A percentile compares a stretch with the other conserved stretches of the same genome.
Conservation (phyloP, 179 eudicot genomes). For the Amaranthus tricolor region DNA sequence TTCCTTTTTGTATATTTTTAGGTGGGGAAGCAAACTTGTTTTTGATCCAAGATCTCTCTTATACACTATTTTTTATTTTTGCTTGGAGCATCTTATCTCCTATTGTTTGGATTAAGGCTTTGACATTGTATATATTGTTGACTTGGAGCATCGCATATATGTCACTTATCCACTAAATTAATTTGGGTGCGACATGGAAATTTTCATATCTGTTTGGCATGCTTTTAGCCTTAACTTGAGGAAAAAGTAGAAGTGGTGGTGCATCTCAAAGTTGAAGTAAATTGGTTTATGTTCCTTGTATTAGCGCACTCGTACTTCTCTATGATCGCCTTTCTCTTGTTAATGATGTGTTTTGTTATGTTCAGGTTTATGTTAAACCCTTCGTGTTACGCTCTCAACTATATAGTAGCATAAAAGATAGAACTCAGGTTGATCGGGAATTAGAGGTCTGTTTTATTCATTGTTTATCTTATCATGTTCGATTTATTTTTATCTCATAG, state of each 20-base stretch:
- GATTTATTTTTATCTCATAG: neutral
- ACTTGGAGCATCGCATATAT: no score
- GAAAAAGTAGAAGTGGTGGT: neutral
- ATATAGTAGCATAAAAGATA: constrained; percentile 83
- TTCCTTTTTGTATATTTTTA: neutral
- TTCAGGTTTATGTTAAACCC: constrained; percentile 72
- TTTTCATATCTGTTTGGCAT: neutral
- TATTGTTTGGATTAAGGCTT: neutral
- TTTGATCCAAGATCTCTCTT: neutral
- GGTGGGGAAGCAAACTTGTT: neutral
- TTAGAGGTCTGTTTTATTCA: constrained; percentile 66
- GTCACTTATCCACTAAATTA: no score
- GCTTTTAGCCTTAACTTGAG: neutral
- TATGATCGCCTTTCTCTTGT: neutral
- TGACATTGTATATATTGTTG: no score
- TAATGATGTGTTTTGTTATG: constrained; percentile 10
- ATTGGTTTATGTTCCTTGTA: neutral
- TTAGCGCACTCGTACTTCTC: neutral
- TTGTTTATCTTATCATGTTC: neutral
- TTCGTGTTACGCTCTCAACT: constrained; percentile 80
- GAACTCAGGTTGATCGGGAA: constrained; percentile 96
- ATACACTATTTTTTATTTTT: neutral
- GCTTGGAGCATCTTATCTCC: neutral
- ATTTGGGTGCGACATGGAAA: neutral
- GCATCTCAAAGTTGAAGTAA: neutral